Conservation (phyloP, 345 rosid species). For the Theobroma cacao region DNA sequence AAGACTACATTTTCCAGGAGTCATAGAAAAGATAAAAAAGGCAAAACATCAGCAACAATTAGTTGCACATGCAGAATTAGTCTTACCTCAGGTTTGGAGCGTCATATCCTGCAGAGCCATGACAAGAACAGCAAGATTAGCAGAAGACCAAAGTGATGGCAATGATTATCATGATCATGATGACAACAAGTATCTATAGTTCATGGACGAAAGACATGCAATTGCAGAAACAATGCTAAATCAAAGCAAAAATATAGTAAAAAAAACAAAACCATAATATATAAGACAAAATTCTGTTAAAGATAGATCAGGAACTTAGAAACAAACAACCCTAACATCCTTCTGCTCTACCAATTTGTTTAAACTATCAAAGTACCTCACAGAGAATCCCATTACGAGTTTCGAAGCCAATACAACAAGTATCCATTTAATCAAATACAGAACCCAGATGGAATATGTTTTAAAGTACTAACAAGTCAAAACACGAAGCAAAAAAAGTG, state of each 20-base stretch:
- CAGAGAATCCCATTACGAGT: background rate
- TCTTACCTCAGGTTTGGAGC: constrained; percentile 78
- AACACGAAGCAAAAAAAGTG: background rate
- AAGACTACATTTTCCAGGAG: background rate
- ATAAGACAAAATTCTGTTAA: background rate
- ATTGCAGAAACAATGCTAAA: background rate
- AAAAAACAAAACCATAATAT: background rate
- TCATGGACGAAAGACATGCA: background rate
- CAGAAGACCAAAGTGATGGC: background rate
- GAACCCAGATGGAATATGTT: background rate
- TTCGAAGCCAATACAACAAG: background rate
- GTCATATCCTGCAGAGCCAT: constrained; percentile 62
- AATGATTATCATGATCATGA: background rate
- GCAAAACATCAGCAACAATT: background rate
- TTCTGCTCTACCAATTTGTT: background rate
- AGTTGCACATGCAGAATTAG: background rate
- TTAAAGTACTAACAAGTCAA: background rate
- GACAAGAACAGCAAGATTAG: constrained; percentile 15
- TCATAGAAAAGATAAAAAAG: background rate
- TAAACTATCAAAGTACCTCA: background rate
- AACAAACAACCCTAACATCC: background rate
- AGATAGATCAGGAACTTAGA: background rate
- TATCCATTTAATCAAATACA: background rate
- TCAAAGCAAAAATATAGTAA: background rate
- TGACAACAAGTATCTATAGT: background rate